Conservation (phyloP, 2,329 filamentous ascomycete genomes). For the Talaromyces sp. region DNA sequence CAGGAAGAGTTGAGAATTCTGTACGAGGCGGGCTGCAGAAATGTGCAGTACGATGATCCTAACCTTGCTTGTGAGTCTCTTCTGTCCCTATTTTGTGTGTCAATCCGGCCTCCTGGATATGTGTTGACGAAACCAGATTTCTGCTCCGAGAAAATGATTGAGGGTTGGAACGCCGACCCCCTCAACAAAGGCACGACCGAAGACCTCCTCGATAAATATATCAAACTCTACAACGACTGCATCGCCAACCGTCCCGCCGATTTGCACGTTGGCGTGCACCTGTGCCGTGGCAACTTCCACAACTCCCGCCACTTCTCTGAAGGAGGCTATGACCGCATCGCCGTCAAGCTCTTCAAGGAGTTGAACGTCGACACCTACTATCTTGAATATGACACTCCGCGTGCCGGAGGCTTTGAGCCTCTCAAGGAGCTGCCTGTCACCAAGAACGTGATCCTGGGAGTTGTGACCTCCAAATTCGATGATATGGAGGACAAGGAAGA, state of each 20-base stretch:
- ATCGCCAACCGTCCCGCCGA: conserved; percentile 62
- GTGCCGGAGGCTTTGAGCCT: conserved; percentile 64
- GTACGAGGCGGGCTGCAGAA: conserved; percentile 61
- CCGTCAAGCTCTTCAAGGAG: conserved; percentile 62
- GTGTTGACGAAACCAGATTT: conserved; percentile 54
- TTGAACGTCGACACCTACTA: conserved; percentile 66
- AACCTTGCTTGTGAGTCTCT: conserved; percentile 60
- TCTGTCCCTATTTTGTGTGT: neutral
- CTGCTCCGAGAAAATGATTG: conserved; percentile 68
- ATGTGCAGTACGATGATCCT: conserved; percentile 67
- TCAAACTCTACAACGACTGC: conserved; percentile 71
- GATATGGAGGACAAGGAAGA: conserved; percentile 62
- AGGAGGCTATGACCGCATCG: conserved; percentile 65
- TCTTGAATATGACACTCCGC: conserved; percentile 65
- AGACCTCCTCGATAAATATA: conserved; percentile 70
- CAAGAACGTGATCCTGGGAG: conserved; percentile 63
- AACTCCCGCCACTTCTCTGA: conserved; percentile 64
- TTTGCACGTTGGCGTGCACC: conserved; percentile 72
- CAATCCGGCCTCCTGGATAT: neutral
- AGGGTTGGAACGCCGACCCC: conserved; percentile 65
- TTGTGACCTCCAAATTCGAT: conserved; percentile 62
- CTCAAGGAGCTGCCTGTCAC: conserved; percentile 58
- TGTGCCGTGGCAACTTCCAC: conserved; percentile 67
- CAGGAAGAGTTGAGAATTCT: conserved; percentile 60
- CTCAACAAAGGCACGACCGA: conserved; percentile 67